Conservation (phyloP, 441 rosid genomes). For the Syzygium malaccense region DNA sequence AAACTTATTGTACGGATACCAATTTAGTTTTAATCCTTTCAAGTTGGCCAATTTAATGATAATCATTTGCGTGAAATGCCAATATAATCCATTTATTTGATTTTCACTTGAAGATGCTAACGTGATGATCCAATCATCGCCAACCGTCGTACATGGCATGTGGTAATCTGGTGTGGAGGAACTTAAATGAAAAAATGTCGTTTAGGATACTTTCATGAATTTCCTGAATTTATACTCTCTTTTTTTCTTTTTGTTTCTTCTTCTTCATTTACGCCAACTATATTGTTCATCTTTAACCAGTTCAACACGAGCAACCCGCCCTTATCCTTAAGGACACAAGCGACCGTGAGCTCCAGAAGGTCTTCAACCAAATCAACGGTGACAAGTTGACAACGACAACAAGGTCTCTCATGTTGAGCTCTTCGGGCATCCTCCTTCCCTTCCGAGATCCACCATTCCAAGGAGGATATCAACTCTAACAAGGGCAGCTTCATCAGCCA, state of each 20-base stretch:
- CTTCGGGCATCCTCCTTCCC: background rate
- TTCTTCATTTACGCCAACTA: background rate
- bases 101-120: background rate
- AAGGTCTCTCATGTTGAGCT: background rate
- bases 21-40: background rate
- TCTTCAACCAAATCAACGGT: background rate
- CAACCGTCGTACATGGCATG: fast-evolving
- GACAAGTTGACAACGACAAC: background rate
- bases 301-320: background rate
- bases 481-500: background rate
- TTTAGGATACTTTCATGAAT: background rate
- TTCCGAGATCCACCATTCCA: background rate
- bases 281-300: background rate
- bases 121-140: fast-evolving
- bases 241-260: background rate
- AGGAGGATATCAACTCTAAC: background rate
- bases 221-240: background rate
- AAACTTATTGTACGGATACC: fast-evolving
- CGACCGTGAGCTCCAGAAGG: background rate
- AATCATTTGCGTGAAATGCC: background rate
- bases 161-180: background rate
- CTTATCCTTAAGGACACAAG: background rate
- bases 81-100: fast-evolving
- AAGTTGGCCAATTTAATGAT: background rate
- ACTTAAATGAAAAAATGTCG: fast-evolving